Evolutionary conservation across 148 eudicot genomes (phyloP), one percentile per base, ranked within the genome.

Genomic region (Vaccinium myrtillus): DNA sequence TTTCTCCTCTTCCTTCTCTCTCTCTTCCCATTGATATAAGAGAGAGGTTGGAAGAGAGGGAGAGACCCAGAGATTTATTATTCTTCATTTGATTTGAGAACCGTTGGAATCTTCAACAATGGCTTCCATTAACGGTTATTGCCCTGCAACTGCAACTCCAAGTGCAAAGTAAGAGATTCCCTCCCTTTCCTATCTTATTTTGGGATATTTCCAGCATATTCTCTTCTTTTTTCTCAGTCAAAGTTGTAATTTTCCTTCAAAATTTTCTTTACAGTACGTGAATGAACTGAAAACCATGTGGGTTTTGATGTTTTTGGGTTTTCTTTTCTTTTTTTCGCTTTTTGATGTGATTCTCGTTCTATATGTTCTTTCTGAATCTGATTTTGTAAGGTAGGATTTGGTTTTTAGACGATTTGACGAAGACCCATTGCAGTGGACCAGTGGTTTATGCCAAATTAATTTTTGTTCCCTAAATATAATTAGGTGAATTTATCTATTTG

Each of bases 71-170:
- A 76, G 81, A 39, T 76, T 59, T 76, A 49, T n/a, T n/a, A 83
- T 30, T 82, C 46, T 48, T 11, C 15, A 1, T 14, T 8, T 16
- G 19, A 30, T 48, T n/a, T 3, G 51, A 43, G 11, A 54, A 74
- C 67, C 51, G 13, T 54, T 46, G 75, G 43, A 55, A 43, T 58
- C 30, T 82, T 81, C 84, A 84, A 77, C 79, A 85, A 93, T 93
- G 98, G 95, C 94, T 83, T 89, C 95, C 79, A 80, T 89, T 77
- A 88, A 87, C 83, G 86, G 90, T 59, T 91, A 91, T 87, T 77
- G 89, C 86, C 87, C 91, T 43, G 80, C 93, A 32, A 87, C 91
- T 58, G 43, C 90, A 85, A 85, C 93, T 25, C 83, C 89, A 83
- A 85, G 70, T 76, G 84, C 94, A 13, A 87, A 91, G 98, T 94